These are phyloP conservation scores for Plantago ovata DNA, from an alignment of 257 asterid genomes.

Conservation along the genomic window DNA sequence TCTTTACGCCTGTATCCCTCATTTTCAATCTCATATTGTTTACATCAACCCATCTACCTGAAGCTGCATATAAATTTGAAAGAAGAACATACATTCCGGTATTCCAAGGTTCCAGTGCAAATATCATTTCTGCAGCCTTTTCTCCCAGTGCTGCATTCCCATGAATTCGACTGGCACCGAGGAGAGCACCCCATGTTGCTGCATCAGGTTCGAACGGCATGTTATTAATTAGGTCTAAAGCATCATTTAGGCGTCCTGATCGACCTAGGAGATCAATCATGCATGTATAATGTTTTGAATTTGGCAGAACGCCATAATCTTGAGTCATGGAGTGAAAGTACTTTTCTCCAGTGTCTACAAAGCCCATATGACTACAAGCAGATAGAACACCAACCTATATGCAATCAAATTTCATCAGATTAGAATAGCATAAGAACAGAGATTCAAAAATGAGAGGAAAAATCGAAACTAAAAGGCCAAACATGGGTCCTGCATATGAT, in stretches of 20 bases:
- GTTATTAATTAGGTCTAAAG: conserved; percentile 55
- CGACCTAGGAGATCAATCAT: conserved; percentile 91
- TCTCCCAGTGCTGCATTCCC: conserved; percentile 80
- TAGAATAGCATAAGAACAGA: no score
- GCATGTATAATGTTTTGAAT: conserved; percentile 85
- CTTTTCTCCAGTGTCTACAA: conserved; percentile 65
- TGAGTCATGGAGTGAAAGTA: conserved; percentile 67
- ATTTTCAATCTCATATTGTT: conserved; percentile 66
- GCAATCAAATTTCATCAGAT: no score
- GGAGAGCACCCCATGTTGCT: conserved; percentile 98
- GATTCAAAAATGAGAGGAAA: no score
- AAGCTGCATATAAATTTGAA: conserved; percentile 81
- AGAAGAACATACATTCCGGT: conserved; percentile 91
- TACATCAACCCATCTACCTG: conserved; percentile 86
- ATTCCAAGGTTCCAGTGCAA: conserved; percentile 82
- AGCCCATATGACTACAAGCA: conserved; percentile 87
- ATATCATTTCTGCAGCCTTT: conserved; percentile 87
- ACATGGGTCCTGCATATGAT: no score
- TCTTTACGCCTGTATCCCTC: conserved; percentile 70
- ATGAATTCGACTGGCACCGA: conserved; percentile 94
- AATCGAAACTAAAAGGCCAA: no score
- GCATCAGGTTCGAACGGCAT: conserved; percentile 95
- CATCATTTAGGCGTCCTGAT: conserved; percentile 84
- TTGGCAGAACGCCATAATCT: conserved; percentile 64
- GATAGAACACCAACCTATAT: conserved; percentile 79